These are phyloP conservation scores for Spathaspora girioi DNA, from an alignment of 805 yeast species.

Conservation along the genomic window DNA sequence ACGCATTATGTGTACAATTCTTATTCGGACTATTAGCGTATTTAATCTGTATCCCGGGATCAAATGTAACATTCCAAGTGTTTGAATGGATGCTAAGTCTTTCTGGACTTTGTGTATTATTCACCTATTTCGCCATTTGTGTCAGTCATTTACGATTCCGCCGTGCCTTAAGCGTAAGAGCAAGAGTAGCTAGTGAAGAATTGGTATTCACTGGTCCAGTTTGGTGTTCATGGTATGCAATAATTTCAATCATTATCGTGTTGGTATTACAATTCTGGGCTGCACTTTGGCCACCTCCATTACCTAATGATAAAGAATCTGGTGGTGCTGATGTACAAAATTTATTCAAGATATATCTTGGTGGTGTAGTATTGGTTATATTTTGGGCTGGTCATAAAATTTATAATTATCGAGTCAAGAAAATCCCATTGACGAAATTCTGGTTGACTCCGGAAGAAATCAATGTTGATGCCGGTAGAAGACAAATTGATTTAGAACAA, in stretches of 20 bases:
- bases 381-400: conserved; percentile 53
- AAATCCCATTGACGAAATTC: conserved; percentile 27
- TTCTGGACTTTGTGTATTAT: conserved; percentile 26
- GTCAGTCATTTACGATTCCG: conserved; percentile 29
- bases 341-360: conserved; percentile 56
- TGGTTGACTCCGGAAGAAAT: conserved; percentile 45
- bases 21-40: conserved; percentile 25
- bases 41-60: conserved; percentile 24
- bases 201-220: conserved; percentile 27
- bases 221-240: conserved; percentile 31
- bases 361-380: conserved; percentile 38
- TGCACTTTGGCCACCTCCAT: conserved; percentile 33
- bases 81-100: conserved; percentile 29
- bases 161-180: conserved; percentile 18
- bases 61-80: conserved; percentile 18
- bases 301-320: conserved; percentile 12
- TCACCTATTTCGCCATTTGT: conserved; percentile 29
- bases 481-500: conserved; percentile 51
- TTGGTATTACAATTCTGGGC: conserved; percentile 36
- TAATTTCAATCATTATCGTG: conserved; percentile 22
- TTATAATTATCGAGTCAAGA: conserved; percentile 27
- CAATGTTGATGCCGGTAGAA: conserved; percentile 63
- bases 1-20: conserved; percentile 21
- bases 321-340: conserved; percentile 27
- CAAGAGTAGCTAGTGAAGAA: conserved; percentile 24